Base-by-base conservation (phyloP, 805 yeast genomes). In the Limtongozyma cylindracea region DNA sequence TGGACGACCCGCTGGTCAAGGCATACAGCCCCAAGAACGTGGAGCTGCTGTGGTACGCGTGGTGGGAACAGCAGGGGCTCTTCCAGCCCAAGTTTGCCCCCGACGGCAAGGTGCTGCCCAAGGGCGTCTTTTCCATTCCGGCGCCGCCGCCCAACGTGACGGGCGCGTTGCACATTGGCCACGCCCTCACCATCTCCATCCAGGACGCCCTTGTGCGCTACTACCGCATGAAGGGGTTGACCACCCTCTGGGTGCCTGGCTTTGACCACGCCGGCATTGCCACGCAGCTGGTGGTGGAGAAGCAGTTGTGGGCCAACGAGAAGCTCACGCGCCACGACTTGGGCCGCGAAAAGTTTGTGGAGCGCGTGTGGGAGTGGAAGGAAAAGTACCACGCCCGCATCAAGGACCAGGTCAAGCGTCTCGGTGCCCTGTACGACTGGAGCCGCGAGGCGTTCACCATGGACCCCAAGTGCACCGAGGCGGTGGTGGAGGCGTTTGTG, bases 141-240 rank as follows among this genome's bases (percentile, higher is more conserved):
- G 88, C 93, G n/a, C 98, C 98, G 18, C 98, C 98, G 29, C 98
- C 98, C 41, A 88, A 88, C 45, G 92, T 88, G 31, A 88, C 98
- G 21, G 98, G 98, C 51, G 95, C 96, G 21, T 60, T 88, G 34
- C 98, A 88, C 48, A 88, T 88, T 47, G 98, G 98, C 35, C 98
- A 88, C 47, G 98, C 96, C 14, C 61, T 88, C 43, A 88, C 98
- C 10, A 76, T 82, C 29, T 56, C 96, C 17, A 73, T 88, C 39
- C 98, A 88, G 55, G 98, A 88, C 46, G 48, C 95, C 13, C 61
- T 88, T 41, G 68, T 82, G 31, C 68, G 98, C 49, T 88, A 64
- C 56, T 67, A 88, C 59, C 72, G 98, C 56, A 88, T 88, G 98
- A 70, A 69, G 48, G 96, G 96, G 24, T 76, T 77, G 49, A 80